A percentile compares a stretch with the other conserved stretches of the same genome.
These are phyloP conservation scores for Ceratobasidium sp. DNA, from an alignment of 1,284 basidiomycete species.

Conservation along the genomic window DNA sequence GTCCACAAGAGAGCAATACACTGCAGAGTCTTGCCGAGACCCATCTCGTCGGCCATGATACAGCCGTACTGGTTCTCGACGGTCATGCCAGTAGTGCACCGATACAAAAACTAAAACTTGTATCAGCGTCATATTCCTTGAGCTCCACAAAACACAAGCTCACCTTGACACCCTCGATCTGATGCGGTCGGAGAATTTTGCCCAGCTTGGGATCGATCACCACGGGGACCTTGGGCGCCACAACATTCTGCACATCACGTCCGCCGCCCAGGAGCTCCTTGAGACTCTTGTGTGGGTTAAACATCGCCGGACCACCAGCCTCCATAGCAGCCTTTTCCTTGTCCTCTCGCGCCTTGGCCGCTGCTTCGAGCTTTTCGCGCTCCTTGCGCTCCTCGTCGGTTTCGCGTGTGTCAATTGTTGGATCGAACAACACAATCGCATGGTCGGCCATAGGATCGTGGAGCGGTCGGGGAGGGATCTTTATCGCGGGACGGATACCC, in stretches of 20 bases:
- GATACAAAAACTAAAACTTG: constrained; percentile 83
- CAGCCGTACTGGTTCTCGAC: constrained; percentile 94
- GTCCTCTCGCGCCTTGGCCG: constrained; percentile 57
- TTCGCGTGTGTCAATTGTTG: constrained; percentile 91
- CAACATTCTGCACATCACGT: constrained; percentile 69
- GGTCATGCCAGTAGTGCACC: constrained; percentile 91
- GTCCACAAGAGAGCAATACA: constrained; percentile 98
- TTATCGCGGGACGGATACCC: constrained; percentile 83
- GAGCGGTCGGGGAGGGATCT: constrained; percentile 87
- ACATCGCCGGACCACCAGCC: constrained; percentile 63
- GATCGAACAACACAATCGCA: constrained; percentile 97
- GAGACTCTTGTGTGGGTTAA: constrained; percentile 92
- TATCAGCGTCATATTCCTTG: constrained; percentile 38
- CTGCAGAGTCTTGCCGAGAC: constrained; percentile 88
- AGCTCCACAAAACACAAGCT: constrained; percentile 43
- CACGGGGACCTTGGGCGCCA: constrained; percentile 86
- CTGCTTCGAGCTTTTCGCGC: constrained; percentile 72
- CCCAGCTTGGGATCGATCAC: constrained; percentile 91
- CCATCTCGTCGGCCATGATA: constrained; percentile 99
- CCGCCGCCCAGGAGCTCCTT: constrained; percentile 80
- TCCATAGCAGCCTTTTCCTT: constrained; percentile 69
- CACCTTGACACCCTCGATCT: constrained; percentile 97
- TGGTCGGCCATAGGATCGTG: constrained; percentile 98
- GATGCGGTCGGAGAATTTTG: constrained; percentile 94
- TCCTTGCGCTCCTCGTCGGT: constrained; percentile 81